Base-by-base conservation (phyloP, 306 rosid species). In the Begonia masoniana region DNA sequence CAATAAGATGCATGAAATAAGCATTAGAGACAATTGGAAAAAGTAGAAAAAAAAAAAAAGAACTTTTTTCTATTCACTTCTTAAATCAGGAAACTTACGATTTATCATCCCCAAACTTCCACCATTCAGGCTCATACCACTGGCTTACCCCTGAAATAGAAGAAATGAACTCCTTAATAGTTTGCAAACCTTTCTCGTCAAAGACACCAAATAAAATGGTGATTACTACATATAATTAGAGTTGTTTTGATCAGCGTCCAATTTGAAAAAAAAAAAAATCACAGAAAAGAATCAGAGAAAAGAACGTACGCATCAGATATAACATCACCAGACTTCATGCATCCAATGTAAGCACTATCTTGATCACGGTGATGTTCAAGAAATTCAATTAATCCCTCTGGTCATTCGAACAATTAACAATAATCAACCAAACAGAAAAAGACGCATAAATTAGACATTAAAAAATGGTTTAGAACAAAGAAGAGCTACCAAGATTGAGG, bases 61-160 rank as follows among this genome's bases (percentile, higher is more conserved):
- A 55, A 10, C 16, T 26, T 43, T 52, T 62, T 7, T n/a, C 10
- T 15, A 31, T 58, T 12, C 47, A 41, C 23, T 31, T 24, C 47
- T 2, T 17, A 56, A 14, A 74, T 49, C 39, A 55, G 17, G 68
- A 68, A 59, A 79, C 96, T 81, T 82, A 92, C 99, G 89, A 41
- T 74, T 83, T 92, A 60, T 83, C 95, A 71, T 92, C 99, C 12
- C 99, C 96, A 72, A 92, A 92, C 73, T 87, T 92, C 99, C 96
- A 92, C 96, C 96, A 83, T 1, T 92, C 99, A 50, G 99, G 96
- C 71, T 92, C 99, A 61, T 82, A 87, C 99, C 99, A 92, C n/a
- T 43, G 73, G 54, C 69, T 87, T 87, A 60, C 96, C 96, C 61
- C 96, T 92, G 84, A 59, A 60, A 71, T 46, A 49, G 56, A 60